Conservation (phyloP, 1,284 basidiomycete species). For the Bothia castanella region DNA sequence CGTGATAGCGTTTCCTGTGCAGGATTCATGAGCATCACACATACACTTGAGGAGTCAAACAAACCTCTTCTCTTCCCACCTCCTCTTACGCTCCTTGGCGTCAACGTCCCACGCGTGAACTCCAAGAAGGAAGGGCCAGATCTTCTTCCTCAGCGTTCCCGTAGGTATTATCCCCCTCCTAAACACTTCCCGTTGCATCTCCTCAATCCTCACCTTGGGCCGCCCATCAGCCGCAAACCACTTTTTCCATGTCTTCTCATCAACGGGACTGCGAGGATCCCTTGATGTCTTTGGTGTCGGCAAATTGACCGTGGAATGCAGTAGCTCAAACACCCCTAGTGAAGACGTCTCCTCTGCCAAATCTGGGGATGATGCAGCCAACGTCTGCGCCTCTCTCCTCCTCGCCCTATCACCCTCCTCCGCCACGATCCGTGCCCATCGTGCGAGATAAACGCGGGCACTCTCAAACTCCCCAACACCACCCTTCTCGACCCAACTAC, state of each 20-base stretch:
- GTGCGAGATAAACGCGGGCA: conserved; percentile 91
- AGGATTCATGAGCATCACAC: conserved; percentile 15
- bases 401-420: conserved; percentile 91
- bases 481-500: conserved; percentile 81
- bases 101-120: conserved; percentile 78
- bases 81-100: conserved; percentile 46
- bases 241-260: conserved; percentile 61
- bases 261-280: conserved; percentile 67
- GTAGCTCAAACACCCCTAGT: conserved; percentile 84
- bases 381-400: conserved; percentile 65
- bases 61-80: conserved; percentile 66
- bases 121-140: conserved; percentile 91
- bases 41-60: conserved; percentile 18
- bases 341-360: conserved; percentile 67
- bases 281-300: conserved; percentile 73
- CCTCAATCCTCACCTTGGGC: conserved; percentile 61
- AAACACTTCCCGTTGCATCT: conserved; percentile 75
- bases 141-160: conserved; percentile 55
- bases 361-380: conserved; percentile 47
- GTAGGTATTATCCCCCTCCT: conserved; percentile 60
- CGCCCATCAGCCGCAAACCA: conserved; percentile 73
- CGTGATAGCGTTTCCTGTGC: conserved; percentile 61
- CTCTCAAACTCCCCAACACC: conserved; percentile 93
- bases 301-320: conserved; percentile 73
- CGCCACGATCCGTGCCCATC: conserved; percentile 95